Conservation (phyloP, 805 yeast genomes). For the Starmera pachycereana region DNA sequence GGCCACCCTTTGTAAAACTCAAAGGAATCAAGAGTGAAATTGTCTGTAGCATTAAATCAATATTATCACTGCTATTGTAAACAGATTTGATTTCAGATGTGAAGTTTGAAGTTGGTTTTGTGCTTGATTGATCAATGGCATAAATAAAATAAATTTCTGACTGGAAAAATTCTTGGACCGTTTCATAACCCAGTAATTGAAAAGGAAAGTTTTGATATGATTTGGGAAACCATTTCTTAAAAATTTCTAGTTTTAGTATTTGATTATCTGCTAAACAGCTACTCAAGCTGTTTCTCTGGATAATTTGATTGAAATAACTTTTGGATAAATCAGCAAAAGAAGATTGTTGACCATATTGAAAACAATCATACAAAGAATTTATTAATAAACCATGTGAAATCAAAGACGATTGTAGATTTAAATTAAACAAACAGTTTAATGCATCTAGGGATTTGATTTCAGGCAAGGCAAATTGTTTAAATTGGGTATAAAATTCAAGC, state of each 20-base stretch:
- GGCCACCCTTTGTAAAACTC: constrained; percentile 30
- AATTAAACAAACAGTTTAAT: too few relatives aligned
- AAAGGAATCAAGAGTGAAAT: constrained; percentile 32
- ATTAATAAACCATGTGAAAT: too few relatives aligned
- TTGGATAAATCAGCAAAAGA: too few relatives aligned
- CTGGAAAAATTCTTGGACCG: constrained; percentile 13
- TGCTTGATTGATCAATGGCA: constrained; percentile 25
- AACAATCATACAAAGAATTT: too few relatives aligned
- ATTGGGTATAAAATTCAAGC: too few relatives aligned
- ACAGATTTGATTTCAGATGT: neutral
- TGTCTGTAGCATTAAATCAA: constrained; percentile 22
- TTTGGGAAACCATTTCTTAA: constrained; percentile 4
- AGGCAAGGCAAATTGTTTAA: too few relatives aligned
- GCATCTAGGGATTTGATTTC: too few relatives aligned
- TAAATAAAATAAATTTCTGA: constrained; percentile 26
- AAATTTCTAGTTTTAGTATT: constrained; percentile 7
- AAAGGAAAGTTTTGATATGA: constrained; percentile 5
- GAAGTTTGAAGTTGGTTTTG: neutral
- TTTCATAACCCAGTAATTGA: constrained; percentile 26
- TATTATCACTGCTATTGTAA: neutral
- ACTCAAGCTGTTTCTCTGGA: too few relatives aligned
- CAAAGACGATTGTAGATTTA: too few relatives aligned
- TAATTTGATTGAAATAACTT: too few relatives aligned
- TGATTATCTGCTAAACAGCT: too few relatives aligned
- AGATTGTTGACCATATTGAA: too few relatives aligned